Evolutionary conservation across 805 yeast genomes (phyloP).

Genomic region (Candida parachauliodes): DNA sequence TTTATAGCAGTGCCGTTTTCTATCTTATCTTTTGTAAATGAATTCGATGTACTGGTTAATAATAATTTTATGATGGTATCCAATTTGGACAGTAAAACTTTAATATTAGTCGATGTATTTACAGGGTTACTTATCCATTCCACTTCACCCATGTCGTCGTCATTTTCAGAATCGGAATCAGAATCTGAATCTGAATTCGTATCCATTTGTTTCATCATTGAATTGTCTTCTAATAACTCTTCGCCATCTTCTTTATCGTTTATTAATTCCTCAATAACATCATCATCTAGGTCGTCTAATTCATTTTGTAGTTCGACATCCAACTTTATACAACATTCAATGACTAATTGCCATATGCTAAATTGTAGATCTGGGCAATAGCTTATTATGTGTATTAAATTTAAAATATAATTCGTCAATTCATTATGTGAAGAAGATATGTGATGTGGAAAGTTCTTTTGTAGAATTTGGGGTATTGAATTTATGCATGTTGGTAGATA

Average conservation of each 20-base stretch:
- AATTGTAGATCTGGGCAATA: conserved; percentile 77
- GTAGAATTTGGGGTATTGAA: conserved; percentile 55
- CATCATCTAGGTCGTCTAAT: conserved; percentile 78
- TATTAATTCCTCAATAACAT: conserved; percentile 50
- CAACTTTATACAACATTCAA: conserved; percentile 77
- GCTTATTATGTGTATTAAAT: conserved; percentile 53
- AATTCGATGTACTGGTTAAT: conserved; percentile 45
- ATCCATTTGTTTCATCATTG: conserved; percentile 18
- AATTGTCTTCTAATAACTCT: conserved; percentile 35
- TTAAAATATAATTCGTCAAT: conserved; percentile 60
- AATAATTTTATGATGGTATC: conserved; percentile 65
- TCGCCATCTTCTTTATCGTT: conserved; percentile 53
- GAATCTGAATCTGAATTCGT: conserved; percentile 44
- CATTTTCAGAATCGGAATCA: conserved; percentile 34
- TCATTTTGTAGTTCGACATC: conserved; percentile 93
- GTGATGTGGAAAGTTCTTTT: conserved; percentile 74
- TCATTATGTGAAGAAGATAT: conserved; percentile 49
- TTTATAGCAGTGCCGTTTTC: conserved; percentile 62
- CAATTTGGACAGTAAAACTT: conserved; percentile 59
- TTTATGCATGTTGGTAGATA: conserved; percentile 81
- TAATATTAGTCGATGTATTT: conserved; percentile 43
- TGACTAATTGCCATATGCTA: conserved; percentile 73
- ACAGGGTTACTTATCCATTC: conserved; percentile 41
- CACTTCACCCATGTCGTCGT: conserved; percentile 34
- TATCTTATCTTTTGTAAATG: conserved; percentile 49